A percentile compares a stretch with the other conserved stretches of the same genome.
Conservation (phyloP, 768 basidiomycete species). For the Cubamyces sp. region DNA sequence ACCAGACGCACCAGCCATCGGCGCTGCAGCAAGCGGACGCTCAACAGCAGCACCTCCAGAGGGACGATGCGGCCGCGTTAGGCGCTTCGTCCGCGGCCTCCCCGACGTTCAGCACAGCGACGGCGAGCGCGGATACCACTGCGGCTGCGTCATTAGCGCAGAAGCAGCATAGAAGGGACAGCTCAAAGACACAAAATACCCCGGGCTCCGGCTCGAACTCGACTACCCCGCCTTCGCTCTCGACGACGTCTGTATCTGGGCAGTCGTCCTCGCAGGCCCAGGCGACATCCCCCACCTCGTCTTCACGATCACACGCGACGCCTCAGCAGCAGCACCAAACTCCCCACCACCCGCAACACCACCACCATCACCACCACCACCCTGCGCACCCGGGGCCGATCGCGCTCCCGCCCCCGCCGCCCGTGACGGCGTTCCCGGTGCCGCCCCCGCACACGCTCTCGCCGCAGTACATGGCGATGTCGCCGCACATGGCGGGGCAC, state of each 20-base stretch:
- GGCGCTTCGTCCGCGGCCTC: background rate
- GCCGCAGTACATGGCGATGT: conserved; percentile 38
- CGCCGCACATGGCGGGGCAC: conserved; percentile 36
- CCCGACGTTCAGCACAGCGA: background rate
- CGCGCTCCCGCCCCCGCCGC: conserved; percentile 62
- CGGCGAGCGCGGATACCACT: background rate
- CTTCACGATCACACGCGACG: conserved; percentile 23
- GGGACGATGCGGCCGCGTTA: background rate
- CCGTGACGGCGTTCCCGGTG: conserved; percentile 45
- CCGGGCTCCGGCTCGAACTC: background rate
- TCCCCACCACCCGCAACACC: conserved; percentile 21
- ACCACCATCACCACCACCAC: conserved; percentile 19
- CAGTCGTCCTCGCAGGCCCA: conserved; percentile 10
- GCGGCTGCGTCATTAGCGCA: background rate
- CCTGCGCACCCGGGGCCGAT: conserved; percentile 71
- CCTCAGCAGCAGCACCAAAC: conserved; percentile 20
- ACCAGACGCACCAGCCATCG: conserved; percentile 1
- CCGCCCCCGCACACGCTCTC: conserved; percentile 40
- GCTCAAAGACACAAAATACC: background rate
- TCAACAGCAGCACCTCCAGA: conserved; percentile 7
- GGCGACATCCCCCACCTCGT: conserved; percentile 21
- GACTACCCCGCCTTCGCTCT: conserved; percentile 11
- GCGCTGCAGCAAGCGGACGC: background rate
- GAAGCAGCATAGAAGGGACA: background rate
- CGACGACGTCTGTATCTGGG: conserved; percentile 8